Percentiles rank a stretch among this genome's conserved stretches.
Conservation (phyloP, 2,329 filamentous ascomycete genomes). For the Cordyceps cicadae region DNA sequence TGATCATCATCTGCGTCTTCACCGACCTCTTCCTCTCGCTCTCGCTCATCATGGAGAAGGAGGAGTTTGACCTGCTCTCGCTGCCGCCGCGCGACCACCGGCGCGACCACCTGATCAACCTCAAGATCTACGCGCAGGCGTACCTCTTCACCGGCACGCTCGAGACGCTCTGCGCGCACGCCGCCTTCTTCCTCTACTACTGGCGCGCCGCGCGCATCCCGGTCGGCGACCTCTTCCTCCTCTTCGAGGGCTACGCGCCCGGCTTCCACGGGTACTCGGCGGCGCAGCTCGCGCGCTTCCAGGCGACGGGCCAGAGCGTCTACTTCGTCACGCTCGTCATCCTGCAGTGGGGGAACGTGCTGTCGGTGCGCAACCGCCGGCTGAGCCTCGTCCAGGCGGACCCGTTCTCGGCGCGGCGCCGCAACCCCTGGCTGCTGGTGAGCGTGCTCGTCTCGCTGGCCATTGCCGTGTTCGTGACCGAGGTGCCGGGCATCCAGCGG, state of each 20-base stretch:
- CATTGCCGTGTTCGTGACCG: constrained; percentile 46
- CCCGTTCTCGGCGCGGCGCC: constrained; percentile 36
- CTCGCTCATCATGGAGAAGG: constrained; percentile 46
- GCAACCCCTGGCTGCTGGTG: constrained; percentile 41
- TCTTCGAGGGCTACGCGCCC: constrained; percentile 38
- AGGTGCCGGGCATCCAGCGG: constrained; percentile 39
- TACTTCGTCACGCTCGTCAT: constrained; percentile 48
- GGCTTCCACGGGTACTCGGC: constrained; percentile 41
- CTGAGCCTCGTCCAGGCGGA: constrained; percentile 44
- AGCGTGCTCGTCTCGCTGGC: constrained; percentile 38
- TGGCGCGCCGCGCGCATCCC: constrained; percentile 40
- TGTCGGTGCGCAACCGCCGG: constrained; percentile 42
- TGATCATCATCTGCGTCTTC: constrained; percentile 51
- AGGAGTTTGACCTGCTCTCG: constrained; percentile 44
- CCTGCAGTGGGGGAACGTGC: constrained; percentile 46
- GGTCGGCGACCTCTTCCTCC: constrained; percentile 38
- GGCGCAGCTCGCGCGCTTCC: constrained; percentile 38
- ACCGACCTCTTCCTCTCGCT: constrained; percentile 45
- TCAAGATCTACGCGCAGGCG: constrained; percentile 41
- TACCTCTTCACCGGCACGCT: constrained; percentile 46
- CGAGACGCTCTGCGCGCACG: constrained; percentile 40
- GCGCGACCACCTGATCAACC: constrained; percentile 43
- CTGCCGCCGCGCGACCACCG: constrained; percentile 42
- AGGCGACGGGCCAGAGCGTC: constrained; percentile 40
- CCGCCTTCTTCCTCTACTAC: constrained; percentile 49